phyloP scores from a whole-genome alignment of 495 filamentous ascomycete genomes.

The Barbatosphaeria neglecta region DNA sequence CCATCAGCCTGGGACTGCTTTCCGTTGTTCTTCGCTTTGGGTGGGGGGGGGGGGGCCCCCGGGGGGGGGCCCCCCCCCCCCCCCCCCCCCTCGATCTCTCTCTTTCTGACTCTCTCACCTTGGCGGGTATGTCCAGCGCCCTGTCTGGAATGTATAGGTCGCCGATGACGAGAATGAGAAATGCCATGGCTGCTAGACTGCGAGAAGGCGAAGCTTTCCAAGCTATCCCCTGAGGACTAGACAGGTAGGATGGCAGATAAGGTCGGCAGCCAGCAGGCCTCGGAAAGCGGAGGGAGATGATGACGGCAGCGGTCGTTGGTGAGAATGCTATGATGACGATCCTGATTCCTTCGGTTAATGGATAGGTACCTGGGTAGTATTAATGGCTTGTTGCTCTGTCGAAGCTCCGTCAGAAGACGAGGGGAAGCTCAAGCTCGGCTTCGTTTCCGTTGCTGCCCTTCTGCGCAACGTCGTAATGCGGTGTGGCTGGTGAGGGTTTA shows the following conservation, averaged over 20 bases:
- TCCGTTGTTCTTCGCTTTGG: not conserved
- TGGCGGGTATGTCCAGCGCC: conserved; percentile 72
- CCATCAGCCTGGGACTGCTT: no score
- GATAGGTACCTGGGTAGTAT: no score
- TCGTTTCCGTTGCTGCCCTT: not conserved
- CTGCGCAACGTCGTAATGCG: not conserved
- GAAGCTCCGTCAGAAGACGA: no score
- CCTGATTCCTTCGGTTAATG: no score
- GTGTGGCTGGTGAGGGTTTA: not conserved
- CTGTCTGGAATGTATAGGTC: conserved; percentile 92
- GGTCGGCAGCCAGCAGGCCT: not conserved
- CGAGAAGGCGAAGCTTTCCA: no score
- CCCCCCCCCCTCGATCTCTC: no score
- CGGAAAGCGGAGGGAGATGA: no score
- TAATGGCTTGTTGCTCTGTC: no score
- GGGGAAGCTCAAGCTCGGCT: not conserved
- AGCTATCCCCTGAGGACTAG: no score
- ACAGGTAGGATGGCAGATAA: not conserved
- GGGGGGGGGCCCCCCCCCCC: no score
- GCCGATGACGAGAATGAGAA: conserved; percentile 66
- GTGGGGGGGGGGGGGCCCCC: not conserved
- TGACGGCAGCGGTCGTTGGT: no score
- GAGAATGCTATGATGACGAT: no score
- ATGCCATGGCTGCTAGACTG: conserved; percentile 18
- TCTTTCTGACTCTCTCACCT: conserved; percentile 40